These are phyloP conservation scores for Orychophragmus violaceus DNA, from an alignment of 345 rosid species.

Conservation along the genomic window DNA sequence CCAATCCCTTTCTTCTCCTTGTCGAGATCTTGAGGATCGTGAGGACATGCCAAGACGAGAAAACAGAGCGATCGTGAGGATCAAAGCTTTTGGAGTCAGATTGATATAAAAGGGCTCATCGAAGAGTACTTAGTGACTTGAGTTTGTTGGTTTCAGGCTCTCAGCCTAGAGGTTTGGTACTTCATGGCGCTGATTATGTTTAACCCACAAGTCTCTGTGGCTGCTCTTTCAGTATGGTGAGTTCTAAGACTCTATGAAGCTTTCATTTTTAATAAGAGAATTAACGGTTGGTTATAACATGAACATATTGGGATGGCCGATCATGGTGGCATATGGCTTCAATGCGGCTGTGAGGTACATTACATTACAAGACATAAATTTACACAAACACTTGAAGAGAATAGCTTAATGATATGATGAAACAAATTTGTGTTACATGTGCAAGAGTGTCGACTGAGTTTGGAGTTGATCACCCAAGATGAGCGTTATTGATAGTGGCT, in stretches of 20 bases:
- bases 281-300: conserved; percentile 33
- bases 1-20: too few relatives aligned
- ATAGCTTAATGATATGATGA: not conserved
- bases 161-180: conserved; percentile 73
- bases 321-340: conserved; percentile 57
- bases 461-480: conserved; percentile 69
- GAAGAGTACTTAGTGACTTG: not conserved
- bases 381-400: not conserved
- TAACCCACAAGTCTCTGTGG: conserved; percentile 62
- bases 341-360: conserved; percentile 61
- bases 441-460: conserved; percentile 79
- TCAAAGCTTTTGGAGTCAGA: too few relatives aligned
- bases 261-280: not conserved
- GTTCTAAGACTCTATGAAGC: not conserved
- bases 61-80: too few relatives aligned
- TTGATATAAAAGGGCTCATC: not conserved
- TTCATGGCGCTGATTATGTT: conserved; percentile 62
- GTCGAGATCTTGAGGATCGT: too few relatives aligned
- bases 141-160: conserved; percentile 35
- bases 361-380: not conserved
- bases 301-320: conserved; percentile 66
- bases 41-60: too few relatives aligned
- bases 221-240: conserved; percentile 65
- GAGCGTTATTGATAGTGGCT: conserved; percentile 54
- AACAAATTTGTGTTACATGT: not conserved